Percentiles rank a stretch among this genome's conserved stretches.
Evolutionary conservation across 2,329 filamentous ascomycete species (phyloP).

Genomic region (Fusarium anthophilum): DNA sequence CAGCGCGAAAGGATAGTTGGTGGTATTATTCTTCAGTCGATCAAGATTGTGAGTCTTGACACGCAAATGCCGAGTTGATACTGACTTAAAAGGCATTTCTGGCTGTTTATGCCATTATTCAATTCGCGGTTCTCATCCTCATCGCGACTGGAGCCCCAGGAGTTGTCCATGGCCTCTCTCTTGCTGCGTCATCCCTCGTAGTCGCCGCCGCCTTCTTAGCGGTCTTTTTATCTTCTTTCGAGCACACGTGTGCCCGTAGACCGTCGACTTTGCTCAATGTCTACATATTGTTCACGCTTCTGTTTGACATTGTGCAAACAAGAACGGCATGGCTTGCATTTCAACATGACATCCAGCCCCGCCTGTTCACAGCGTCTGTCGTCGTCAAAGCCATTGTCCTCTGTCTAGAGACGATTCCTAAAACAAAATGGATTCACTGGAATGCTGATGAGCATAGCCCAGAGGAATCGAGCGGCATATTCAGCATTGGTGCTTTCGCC

Average conservation of each 20-base stretch:
- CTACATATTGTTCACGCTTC: constrained; percentile 53
- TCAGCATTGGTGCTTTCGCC: constrained; percentile 45
- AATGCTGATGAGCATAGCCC: constrained; percentile 50
- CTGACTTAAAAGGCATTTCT: constrained; percentile 36
- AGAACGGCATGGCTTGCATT: constrained; percentile 54
- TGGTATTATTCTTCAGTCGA: constrained; percentile 47
- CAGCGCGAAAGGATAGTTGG: constrained; percentile 47
- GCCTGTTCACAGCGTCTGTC: constrained; percentile 49
- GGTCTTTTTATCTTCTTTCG: constrained; percentile 45
- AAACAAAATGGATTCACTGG: constrained; percentile 52
- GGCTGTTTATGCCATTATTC: constrained; percentile 41
- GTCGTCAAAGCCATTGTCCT: constrained; percentile 49
- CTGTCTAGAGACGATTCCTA: constrained; percentile 51
- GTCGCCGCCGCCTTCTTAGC: constrained; percentile 45
- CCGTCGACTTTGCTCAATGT: constrained; percentile 55
- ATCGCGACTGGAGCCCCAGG: constrained; percentile 30
- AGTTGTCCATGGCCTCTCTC: constrained; percentile 38
- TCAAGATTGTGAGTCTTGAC: constrained; percentile 42
- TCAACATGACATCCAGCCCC: constrained; percentile 33
- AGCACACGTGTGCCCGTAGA: constrained; percentile 50
- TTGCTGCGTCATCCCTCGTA: constrained; percentile 39
- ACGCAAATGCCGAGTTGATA: background rate
- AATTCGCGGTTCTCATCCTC: constrained; percentile 47
- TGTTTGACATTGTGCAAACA: constrained; percentile 55
- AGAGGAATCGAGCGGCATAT: constrained; percentile 49